Evolutionary conservation across 2,329 filamentous ascomycete genomes (phyloP).

Genomic region (Pyrenophora graminea): DNA sequence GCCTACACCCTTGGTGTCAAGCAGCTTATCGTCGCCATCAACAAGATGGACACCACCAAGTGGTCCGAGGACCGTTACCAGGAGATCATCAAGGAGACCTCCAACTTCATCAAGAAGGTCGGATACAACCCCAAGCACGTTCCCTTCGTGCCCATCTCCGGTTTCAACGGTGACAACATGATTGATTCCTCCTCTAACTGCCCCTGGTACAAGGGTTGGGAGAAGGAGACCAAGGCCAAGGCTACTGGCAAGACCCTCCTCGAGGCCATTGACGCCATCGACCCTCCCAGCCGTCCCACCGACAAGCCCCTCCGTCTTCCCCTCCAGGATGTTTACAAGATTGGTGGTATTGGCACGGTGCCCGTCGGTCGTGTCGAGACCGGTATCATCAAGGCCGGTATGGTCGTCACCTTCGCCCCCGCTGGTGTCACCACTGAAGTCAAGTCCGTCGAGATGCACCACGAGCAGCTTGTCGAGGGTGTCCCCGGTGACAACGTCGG

Average conservation of each 20-base stretch:
- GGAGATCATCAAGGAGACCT: slow-evolving; percentile 99
- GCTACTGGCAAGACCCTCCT: slow-evolving; percentile 93
- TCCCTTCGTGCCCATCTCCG: slow-evolving; percentile 99
- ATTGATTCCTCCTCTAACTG: slow-evolving; percentile 85
- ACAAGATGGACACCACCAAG: slow-evolving; percentile 99
- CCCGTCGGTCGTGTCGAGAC: slow-evolving; percentile 99
- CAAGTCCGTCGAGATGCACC: slow-evolving; percentile 99
- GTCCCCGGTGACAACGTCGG: slow-evolving; percentile 99
- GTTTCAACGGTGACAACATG: slow-evolving; percentile 99
- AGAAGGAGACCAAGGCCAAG: slow-evolving; percentile 97
- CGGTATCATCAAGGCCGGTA: slow-evolving; percentile 80
- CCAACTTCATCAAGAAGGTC: slow-evolving; percentile 99
- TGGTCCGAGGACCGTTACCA: slow-evolving; percentile 96
- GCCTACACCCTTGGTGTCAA: slow-evolving; percentile 99
- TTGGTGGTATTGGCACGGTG: slow-evolving; percentile 99
- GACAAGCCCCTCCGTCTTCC: slow-evolving; percentile 99
- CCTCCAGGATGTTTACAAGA: slow-evolving; percentile 99
- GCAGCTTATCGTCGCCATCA: slow-evolving; percentile 99
- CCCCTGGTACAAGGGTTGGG: slow-evolving; percentile 99
- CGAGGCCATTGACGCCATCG: slow-evolving; percentile 97
- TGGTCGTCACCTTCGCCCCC: slow-evolving; percentile 98
- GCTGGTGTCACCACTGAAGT: slow-evolving; percentile 99
- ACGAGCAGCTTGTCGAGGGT: slow-evolving; percentile 97
- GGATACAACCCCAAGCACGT: slow-evolving; percentile 99
- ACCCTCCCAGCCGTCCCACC: slow-evolving; percentile 87